These are phyloP conservation scores for Fusarium sambucinum DNA, from an alignment of 2,329 filamentous ascomycete genomes.

Conservation along the genomic window DNA sequence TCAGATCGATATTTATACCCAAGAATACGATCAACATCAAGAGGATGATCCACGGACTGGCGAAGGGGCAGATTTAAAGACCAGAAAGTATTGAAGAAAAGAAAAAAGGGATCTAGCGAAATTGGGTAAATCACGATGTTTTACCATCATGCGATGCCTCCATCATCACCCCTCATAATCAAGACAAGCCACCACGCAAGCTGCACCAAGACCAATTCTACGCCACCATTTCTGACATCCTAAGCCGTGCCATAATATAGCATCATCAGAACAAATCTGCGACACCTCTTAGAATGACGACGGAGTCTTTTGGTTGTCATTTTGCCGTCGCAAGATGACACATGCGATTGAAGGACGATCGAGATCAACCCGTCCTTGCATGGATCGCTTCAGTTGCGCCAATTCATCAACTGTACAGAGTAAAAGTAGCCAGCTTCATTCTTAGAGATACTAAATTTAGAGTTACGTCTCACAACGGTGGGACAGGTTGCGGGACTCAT, in stretches of 20 bases:
- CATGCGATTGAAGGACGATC: background rate
- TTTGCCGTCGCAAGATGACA: background rate
- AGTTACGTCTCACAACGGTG: constrained; percentile 19
- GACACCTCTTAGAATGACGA: constrained; percentile 5
- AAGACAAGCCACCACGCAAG: constrained; percentile 48
- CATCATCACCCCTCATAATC: constrained; percentile 40
- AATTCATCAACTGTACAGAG: background rate
- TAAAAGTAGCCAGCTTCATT: constrained; percentile 3
- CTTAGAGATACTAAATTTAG: constrained; percentile 8
- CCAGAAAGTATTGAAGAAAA: background rate
- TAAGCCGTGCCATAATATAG: constrained; percentile 25
- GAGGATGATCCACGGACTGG: too few species aligned
- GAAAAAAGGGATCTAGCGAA: background rate
- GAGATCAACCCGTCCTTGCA: constrained; percentile 5
- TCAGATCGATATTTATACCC: background rate
- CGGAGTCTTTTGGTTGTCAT: constrained; percentile 4
- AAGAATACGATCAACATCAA: background rate
- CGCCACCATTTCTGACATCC: constrained; percentile 46
- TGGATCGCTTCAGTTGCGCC: background rate
- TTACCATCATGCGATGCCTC: constrained; percentile 36
- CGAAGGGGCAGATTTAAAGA: background rate
- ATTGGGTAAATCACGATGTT: constrained; percentile 15
- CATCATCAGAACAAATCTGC: constrained; percentile 27
- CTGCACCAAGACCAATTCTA: constrained; percentile 46
- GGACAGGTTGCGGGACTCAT: constrained; percentile 15